These are phyloP conservation scores for Colletotrichum theobromicola DNA, from an alignment of 2,329 filamentous ascomycete species.

Conservation along the genomic window DNA sequence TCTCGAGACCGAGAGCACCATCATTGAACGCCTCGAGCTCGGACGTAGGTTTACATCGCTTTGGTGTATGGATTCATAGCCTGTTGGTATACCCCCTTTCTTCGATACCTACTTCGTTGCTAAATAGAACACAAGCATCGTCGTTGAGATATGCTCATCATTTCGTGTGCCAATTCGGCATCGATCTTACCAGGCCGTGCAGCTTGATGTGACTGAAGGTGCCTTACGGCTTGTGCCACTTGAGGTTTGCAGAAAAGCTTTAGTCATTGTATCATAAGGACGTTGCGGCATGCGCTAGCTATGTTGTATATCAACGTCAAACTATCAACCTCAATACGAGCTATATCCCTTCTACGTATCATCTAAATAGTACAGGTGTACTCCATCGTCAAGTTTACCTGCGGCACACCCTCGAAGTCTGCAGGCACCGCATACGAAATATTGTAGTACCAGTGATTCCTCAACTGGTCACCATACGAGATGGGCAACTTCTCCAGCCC, in stretches of 20 bases:
- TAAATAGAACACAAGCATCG: fast-evolving
- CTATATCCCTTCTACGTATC: not conserved
- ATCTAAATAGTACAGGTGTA: slow-evolving; percentile 28
- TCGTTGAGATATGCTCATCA: not conserved
- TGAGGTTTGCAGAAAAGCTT: not conserved
- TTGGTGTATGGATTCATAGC: fast-evolving
- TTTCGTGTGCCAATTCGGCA: not conserved
- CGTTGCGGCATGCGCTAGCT: not conserved
- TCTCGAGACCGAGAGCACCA: not conserved
- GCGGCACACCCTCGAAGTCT: slow-evolving; percentile 41
- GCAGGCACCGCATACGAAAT: slow-evolving; percentile 48
- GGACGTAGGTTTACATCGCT: not conserved
- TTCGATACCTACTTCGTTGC: fast-evolving
- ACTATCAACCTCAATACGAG: fast-evolving
- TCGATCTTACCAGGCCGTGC: not conserved
- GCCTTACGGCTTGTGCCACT: not conserved
- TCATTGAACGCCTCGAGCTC: not conserved
- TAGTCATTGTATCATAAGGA: fast-evolving
- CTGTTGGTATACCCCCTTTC: not conserved
- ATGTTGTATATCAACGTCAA: fast-evolving
- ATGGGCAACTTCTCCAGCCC: slow-evolving; percentile 40
- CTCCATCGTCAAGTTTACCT: slow-evolving; percentile 36
- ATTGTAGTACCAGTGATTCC: slow-evolving; percentile 49
- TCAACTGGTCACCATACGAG: slow-evolving; percentile 39
- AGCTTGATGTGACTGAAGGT: not conserved